Percentiles rank a stretch among this genome's conserved stretches.
phyloP scores from a whole-genome alignment of 2,329 filamentous ascomycete species.

The Monosporascus sp. region DNA sequence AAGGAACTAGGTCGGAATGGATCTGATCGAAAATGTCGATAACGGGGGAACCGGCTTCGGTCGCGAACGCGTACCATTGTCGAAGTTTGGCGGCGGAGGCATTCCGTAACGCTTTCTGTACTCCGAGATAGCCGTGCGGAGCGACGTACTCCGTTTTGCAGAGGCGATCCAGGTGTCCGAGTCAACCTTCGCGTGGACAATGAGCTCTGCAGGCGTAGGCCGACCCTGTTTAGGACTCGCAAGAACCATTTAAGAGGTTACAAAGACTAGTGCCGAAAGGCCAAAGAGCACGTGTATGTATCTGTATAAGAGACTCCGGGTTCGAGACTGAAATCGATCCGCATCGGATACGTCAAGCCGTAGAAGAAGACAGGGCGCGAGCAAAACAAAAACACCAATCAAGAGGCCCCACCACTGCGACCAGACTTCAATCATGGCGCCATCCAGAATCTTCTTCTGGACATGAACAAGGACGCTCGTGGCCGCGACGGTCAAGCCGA shows the following conservation, averaged over 20 bases:
- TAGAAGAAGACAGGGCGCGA: slow-evolving; percentile 18
- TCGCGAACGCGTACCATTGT: slow-evolving; percentile 67
- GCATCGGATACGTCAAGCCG: slow-evolving; percentile 8
- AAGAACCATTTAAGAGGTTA: slow-evolving; percentile 15
- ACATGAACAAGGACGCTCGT: slow-evolving; percentile 20
- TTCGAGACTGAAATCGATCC: slow-evolving; percentile 1
- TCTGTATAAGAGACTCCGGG: slow-evolving; percentile 9
- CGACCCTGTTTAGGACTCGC: slow-evolving; percentile 5
- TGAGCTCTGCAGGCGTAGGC: slow-evolving; percentile 31
- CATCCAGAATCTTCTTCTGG: slow-evolving; percentile 15
- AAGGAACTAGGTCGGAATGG: slow-evolving; percentile 59
- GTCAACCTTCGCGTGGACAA: slow-evolving; percentile 38
- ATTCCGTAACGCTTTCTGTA: slow-evolving; percentile 61
- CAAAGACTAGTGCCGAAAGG: slow-evolving; percentile 11
- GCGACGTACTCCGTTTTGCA: slow-evolving; percentile 40
- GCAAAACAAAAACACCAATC: slow-evolving; percentile 15
- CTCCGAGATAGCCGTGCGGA: slow-evolving; percentile 57
- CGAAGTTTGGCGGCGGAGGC: slow-evolving; percentile 65
- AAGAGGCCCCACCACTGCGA: slow-evolving; percentile 15
- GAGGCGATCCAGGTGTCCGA: slow-evolving; percentile 39
- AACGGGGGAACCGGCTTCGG: slow-evolving; percentile 52
- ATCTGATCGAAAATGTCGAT: slow-evolving; percentile 69
- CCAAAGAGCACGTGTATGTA: slow-evolving; percentile 14
- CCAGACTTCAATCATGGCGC: slow-evolving; percentile 17
- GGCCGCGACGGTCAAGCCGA: slow-evolving; percentile 21